These are phyloP conservation scores for Xylariaceae sp. DNA, from an alignment of 2,329 filamentous ascomycete genomes.

Conservation along the genomic window DNA sequence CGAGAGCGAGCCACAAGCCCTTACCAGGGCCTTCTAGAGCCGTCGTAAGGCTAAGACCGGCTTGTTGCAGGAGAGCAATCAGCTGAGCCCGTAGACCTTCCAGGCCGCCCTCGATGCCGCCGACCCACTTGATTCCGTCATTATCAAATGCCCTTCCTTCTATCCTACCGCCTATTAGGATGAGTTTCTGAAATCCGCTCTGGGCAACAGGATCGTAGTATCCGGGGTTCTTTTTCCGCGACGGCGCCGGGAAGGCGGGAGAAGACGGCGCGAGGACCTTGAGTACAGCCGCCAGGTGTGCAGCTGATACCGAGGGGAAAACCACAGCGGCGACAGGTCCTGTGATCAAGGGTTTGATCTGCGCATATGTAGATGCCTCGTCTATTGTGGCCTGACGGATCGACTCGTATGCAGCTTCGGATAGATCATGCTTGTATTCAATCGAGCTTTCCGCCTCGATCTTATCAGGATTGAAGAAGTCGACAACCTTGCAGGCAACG, in stretches of 20 bases:
- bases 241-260: constrained; percentile 71
- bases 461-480: constrained; percentile 63
- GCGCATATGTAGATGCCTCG: constrained; percentile 42
- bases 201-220: constrained; percentile 79
- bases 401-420: constrained; percentile 45
- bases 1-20: constrained; percentile 82
- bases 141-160: constrained; percentile 81
- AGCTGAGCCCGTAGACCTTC: constrained; percentile 77
- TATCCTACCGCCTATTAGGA: constrained; percentile 79
- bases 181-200: constrained; percentile 75
- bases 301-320: constrained; percentile 76
- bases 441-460: constrained; percentile 34
- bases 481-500: constrained; percentile 75
- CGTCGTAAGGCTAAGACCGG: constrained; percentile 69
- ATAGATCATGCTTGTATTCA: constrained; percentile 49
- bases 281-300: constrained; percentile 75
- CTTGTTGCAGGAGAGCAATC: constrained; percentile 71
- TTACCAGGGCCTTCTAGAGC: constrained; percentile 75
- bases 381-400: constrained; percentile 34
- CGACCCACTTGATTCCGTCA: constrained; percentile 58
- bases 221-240: constrained; percentile 66
- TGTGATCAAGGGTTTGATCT: constrained; percentile 69
- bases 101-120: constrained; percentile 74
- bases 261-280: constrained; percentile 68
- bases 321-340: constrained; percentile 77